Conservation (phyloP, 805 yeast genomes). For the Zygosaccharomyces bailii region DNA sequence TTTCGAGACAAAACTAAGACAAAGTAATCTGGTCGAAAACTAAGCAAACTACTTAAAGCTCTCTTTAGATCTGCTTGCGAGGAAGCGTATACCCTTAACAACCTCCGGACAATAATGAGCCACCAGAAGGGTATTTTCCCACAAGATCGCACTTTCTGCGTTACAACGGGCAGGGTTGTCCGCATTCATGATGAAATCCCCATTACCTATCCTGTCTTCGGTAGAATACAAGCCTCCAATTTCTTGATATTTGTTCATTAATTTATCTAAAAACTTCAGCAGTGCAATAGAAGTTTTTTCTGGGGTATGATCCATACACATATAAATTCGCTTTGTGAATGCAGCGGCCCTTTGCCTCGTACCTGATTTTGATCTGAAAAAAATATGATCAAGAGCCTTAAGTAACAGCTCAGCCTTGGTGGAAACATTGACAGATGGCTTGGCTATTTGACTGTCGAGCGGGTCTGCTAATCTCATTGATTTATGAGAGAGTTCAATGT, state of each 20-base stretch:
- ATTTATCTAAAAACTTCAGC: constrained; percentile 71
- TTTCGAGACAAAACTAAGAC: too few species aligned
- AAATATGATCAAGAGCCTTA: constrained; percentile 73
- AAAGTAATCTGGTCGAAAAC: too few species aligned
- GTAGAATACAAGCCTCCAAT: constrained; percentile 76
- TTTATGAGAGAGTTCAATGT: constrained; percentile 80
- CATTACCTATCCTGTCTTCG: constrained; percentile 84
- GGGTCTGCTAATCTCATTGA: constrained; percentile 81
- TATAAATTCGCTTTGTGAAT: constrained; percentile 75
- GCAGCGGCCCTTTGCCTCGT: constrained; percentile 67
- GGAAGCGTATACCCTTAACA: constrained; percentile 55
- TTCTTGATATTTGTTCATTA: constrained; percentile 67
- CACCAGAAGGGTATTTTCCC: constrained; percentile 80
- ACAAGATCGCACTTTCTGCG: constrained; percentile 82
- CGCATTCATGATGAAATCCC: constrained; percentile 62
- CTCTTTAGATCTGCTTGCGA: constrained; percentile 38
- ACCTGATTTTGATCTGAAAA: constrained; percentile 71
- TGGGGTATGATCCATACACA: constrained; percentile 68
- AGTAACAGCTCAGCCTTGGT: constrained; percentile 84
- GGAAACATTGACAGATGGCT: constrained; percentile 78
- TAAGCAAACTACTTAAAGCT: constrained; percentile 13
- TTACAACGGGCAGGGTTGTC: constrained; percentile 72
- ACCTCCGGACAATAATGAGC: constrained; percentile 82
- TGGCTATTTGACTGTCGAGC: constrained; percentile 43
- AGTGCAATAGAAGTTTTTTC: constrained; percentile 82